Evolutionary conservation across 257 asterid species (phyloP), one percentile per base, ranked within the genome.

Genomic region (Echites panduratus): DNA sequence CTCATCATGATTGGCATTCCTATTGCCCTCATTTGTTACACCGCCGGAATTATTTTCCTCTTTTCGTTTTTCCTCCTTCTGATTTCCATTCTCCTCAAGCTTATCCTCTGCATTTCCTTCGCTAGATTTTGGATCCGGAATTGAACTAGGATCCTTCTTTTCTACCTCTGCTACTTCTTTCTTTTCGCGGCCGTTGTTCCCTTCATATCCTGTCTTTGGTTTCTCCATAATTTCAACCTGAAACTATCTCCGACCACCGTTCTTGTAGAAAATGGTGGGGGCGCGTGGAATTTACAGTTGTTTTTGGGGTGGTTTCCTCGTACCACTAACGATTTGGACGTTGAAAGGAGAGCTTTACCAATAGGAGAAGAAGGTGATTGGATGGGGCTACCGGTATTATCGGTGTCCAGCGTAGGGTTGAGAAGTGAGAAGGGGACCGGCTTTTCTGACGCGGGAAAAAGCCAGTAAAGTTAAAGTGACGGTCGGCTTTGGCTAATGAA

Each of bases 201-300:
- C 86, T 75, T 71, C 84, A 54, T 71, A 82, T 9, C 52, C 56
- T 80, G 1, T 43, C 76, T 32, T 59, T 48, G 82, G 87, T 82
- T 70, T 89, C 79, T 84, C 89, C 93, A 84, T 86, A 77, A 38
- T 71, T 48, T 9, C 27, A 44, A 27, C 35, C 24, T 14, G 54
- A 35, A 73, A 44, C 3, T 10, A 2, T 40, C 14, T 19, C 35
- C 41, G 8, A 61, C 66, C 56, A 52, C 38, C 63, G 52, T 12
- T 41, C 32, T 16, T 54, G 64, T 16, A 41, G 35, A 45, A 22
- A 70, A 43, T 29, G 27, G 45, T 10, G 84, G 82, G 52, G 81
- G 86, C 84, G 87, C 82, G 89, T 84, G 73, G 11, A 73, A 70
- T 47, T 45, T 72, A 62, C 43, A 45, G 10, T 6, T 19, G 26